Conservation (phyloP, 352 stramenopile species). For the Stramenopiles sp. region DNA sequence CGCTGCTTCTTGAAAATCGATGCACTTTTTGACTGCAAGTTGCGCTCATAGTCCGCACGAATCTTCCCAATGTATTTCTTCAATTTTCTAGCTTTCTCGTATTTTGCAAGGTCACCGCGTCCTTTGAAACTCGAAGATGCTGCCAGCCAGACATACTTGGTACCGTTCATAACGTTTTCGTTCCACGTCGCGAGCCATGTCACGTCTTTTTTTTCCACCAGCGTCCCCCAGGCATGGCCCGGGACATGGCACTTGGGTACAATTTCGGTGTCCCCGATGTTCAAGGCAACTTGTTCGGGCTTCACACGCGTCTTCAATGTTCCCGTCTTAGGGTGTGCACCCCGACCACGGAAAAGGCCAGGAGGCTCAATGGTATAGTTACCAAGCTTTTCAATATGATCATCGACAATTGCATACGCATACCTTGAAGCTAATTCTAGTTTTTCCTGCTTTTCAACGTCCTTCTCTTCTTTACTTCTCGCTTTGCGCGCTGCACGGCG, state of each 20-base stretch:
- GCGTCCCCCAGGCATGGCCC: conserved; percentile 83
- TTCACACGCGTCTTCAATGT: conserved; percentile 88
- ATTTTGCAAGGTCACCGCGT: conserved; percentile 95
- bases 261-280: conserved; percentile 72
- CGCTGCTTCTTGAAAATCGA: conserved; percentile 64
- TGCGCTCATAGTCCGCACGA: conserved; percentile 65
- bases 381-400: conserved; percentile 89
- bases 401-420: conserved; percentile 36
- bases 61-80: conserved; percentile 94
- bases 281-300: conserved; percentile 90
- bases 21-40: conserved; percentile 33
- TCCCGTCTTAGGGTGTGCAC: conserved; percentile 96
- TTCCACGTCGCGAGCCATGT: conserved; percentile 86
- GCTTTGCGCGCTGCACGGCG: background rate
- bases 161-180: conserved; percentile 92
- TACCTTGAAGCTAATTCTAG: background rate
- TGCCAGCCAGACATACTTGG: conserved; percentile 97
- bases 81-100: conserved; percentile 90
- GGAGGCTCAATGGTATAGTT: conserved; percentile 93
- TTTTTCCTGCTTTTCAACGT: background rate
- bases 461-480: background rate
- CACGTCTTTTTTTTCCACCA: conserved; percentile 78
- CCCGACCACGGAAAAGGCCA: conserved; percentile 87
- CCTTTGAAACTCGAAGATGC: conserved; percentile 96
- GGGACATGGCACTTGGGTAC: conserved; percentile 68